Evolutionary conservation across 2,329 filamentous ascomycete species (phyloP), one percentile per base, ranked within the genome.

Genomic region (Fusarium heterosporum): DNA sequence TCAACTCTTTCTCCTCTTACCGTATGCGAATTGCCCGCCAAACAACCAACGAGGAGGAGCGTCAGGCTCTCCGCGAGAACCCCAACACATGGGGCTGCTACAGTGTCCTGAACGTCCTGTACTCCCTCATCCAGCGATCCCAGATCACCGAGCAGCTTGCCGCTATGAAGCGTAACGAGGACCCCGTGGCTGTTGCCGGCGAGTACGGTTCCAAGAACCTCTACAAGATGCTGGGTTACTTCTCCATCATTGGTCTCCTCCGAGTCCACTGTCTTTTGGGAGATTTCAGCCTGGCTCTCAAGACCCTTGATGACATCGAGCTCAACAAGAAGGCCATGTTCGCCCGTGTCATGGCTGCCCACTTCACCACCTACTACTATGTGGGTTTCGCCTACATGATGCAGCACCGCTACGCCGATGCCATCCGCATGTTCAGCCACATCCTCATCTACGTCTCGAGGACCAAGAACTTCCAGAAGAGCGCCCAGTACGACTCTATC

Each of bases 261-360:
- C 91, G 96, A 48, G 96, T 99, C 69, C 96, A 99, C 88, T 96
- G 92, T 82, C 84, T 99, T 76, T 87, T 99, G 52, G 96, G 96
- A 74, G 96, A 99, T 84, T 99, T 99, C 84, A 97, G 93, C 82
- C 89, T 99, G 67, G 96, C 96, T 49, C 89, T 99, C 76, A 99
- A 98, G 89, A 99, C 96, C 34, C 91, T 99, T 71, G 96, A 99
- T 79, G 95, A 98, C 79, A 98, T 99, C 77, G 96, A 99, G 87
- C 90, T 99, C 76, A 99, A 98, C 87, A 99, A 99, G 87, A 98
- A 98, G 87, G 94, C 96, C 81, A 98, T 98, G 93, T 99, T 99
- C 79, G 95, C 96, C 67, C 93, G 96, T 71, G 96, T 99, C 79
- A 98, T 99, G 96, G 95, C 96, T 54, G 96, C 96, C 59, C 96